A percentile compares a stretch with the other conserved stretches of the same genome.
Evolutionary conservation across 352 stramenopile genomes (phyloP).

Genomic region (Pythium dissotocum): DNA sequence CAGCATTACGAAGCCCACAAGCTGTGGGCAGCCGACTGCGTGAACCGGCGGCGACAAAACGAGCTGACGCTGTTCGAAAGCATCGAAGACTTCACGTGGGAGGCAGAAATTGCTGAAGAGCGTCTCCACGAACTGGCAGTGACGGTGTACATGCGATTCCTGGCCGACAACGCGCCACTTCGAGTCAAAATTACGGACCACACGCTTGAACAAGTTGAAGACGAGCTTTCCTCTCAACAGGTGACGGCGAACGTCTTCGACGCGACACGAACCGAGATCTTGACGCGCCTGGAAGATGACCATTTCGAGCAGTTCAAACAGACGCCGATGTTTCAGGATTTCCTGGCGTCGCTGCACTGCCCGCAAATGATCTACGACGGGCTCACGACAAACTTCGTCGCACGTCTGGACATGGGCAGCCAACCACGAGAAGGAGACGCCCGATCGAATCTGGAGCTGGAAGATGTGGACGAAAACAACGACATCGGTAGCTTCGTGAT

Average conservation of each 20-base stretch:
- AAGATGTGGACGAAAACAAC: constrained; percentile 25
- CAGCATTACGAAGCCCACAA: constrained; percentile 66
- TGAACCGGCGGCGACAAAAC: constrained; percentile 42
- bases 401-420: constrained; percentile 41
- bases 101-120: constrained; percentile 50
- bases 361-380: constrained; percentile 42
- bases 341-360: constrained; percentile 47
- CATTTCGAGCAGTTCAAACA: constrained; percentile 52
- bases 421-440: constrained; percentile 12
- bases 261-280: constrained; percentile 42
- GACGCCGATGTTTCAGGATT: constrained; percentile 45
- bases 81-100: constrained; percentile 70
- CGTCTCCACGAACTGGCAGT: constrained; percentile 51
- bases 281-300: constrained; percentile 52
- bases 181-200: constrained; percentile 36
- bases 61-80: constrained; percentile 62
- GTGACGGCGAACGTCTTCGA: constrained; percentile 50
- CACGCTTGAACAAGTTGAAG: constrained; percentile 39
- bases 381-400: constrained; percentile 40
- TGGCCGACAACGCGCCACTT: constrained; percentile 36
- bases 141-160: constrained; percentile 64
- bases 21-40: constrained; percentile 60
- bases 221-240: constrained; percentile 39
- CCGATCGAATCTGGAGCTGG: constrained; percentile 7
- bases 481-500: neutral